A percentile compares a stretch with the other conserved stretches of the same genome.
Conservation (phyloP, 2,329 filamentous ascomycete genomes). For the Fusarium luffae region DNA sequence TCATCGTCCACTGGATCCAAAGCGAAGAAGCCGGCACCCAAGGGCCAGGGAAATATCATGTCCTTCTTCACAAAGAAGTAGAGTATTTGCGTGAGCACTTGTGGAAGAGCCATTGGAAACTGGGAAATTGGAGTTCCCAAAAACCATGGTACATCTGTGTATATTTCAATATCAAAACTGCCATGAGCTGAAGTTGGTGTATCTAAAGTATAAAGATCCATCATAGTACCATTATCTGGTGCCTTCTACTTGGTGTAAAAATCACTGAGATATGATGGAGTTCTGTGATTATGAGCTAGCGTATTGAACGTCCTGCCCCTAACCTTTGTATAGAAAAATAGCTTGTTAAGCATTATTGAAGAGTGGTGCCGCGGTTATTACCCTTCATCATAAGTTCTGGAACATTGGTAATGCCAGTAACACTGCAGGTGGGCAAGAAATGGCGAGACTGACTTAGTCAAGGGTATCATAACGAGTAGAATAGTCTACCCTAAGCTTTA, state of each 20-base stretch:
- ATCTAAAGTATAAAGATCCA: not conserved
- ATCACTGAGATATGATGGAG: not conserved
- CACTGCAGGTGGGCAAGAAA: too few relatives aligned
- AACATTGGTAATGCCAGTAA: not conserved
- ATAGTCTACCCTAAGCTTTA: too few relatives aligned
- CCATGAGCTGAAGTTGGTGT: not conserved
- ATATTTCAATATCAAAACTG: too few relatives aligned
- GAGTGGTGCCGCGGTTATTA: not conserved
- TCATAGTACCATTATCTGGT: not conserved
- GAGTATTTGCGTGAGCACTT: not conserved
- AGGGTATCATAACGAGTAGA: too few relatives aligned
- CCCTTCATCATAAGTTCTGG: not conserved
- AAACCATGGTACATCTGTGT: not conserved
- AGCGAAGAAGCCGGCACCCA: constrained; percentile 66
- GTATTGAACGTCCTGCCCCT: not conserved
- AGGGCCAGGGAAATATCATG: constrained; percentile 86
- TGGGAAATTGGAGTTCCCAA: not conserved
- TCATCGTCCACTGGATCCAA: constrained; percentile 61
- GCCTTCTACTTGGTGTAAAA: not conserved
- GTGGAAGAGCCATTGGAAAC: not conserved
- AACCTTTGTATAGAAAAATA: not conserved
- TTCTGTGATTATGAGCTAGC: not conserved
- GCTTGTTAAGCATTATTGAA: not conserved
- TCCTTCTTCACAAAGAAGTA: constrained; percentile 90
- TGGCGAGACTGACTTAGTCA: too few relatives aligned